phyloP scores from a whole-genome alignment of 176 grass and related monocot genomes.

The Musa troglodytarum region DNA sequence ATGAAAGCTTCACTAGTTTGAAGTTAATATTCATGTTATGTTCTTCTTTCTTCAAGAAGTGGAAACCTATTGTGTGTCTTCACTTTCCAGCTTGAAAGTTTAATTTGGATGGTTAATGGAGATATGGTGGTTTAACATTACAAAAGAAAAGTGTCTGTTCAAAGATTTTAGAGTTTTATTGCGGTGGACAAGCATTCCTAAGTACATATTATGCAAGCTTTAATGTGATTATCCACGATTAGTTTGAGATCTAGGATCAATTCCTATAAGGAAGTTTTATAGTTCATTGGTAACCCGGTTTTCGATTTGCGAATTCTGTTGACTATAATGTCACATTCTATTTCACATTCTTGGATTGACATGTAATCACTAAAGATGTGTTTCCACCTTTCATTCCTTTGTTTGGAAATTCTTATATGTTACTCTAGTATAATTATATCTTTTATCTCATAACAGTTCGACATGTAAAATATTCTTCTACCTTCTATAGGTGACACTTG shows the following conservation, averaged over 20 bases:
- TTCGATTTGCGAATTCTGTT: not conserved
- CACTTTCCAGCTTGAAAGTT: not conserved
- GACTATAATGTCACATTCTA: not conserved
- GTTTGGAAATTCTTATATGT: not conserved
- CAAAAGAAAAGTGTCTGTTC: not conserved
- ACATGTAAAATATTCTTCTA: conserved; percentile 8
- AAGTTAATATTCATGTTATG: not conserved
- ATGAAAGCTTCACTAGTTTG: not conserved
- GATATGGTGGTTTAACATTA: not conserved
- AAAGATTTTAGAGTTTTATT: not conserved
- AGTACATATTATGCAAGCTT: not conserved
- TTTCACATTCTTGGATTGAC: not conserved
- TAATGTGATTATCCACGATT: not conserved
- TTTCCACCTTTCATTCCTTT: not conserved
- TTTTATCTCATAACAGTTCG: not conserved
- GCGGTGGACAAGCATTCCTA: not conserved
- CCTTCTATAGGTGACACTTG: too few relatives aligned
- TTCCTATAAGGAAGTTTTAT: not conserved
- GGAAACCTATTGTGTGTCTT: not conserved
- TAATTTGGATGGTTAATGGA: not conserved
- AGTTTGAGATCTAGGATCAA: not conserved
- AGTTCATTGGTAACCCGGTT: not conserved
- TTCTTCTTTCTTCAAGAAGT: not conserved
- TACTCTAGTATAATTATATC: not conserved
- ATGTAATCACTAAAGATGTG: not conserved